Conservation (phyloP, 768 basidiomycete species). For the Saitozyma podzolica region DNA sequence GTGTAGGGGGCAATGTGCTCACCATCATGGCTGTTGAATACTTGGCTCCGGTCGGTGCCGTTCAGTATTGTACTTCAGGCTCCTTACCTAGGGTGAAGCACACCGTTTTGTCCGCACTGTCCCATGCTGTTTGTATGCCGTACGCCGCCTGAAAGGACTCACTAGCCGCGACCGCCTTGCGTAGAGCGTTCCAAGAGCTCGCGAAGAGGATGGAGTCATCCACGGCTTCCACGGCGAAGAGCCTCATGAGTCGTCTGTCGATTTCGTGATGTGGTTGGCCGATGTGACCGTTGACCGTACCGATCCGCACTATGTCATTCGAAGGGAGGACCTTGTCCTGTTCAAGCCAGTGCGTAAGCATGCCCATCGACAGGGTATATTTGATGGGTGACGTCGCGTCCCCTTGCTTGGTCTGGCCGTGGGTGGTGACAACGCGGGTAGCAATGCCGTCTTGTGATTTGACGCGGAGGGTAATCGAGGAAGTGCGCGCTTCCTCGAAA, state of each 20-base stretch:
- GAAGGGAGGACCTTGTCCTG: not conserved
- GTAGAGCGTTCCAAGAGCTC: slow-evolving; percentile 1
- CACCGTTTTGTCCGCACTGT: slow-evolving; percentile 15
- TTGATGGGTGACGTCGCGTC: slow-evolving; percentile 16
- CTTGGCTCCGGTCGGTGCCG: too few species aligned
- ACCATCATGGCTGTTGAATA: not conserved
- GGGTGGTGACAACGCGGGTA: slow-evolving; percentile 1
- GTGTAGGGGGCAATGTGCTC: not conserved
- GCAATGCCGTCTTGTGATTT: slow-evolving; percentile 25
- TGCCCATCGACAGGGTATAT: slow-evolving; percentile 21
- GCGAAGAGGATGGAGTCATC: slow-evolving; percentile 22
- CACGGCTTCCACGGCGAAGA: slow-evolving; percentile 18
- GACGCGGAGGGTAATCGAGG: slow-evolving; percentile 5
- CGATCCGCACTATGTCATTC: too few species aligned
- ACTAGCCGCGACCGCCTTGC: not conserved
- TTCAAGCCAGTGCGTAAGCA: slow-evolving; percentile 14
- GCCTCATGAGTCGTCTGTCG: not conserved
- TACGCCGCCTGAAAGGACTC: slow-evolving; percentile 22
- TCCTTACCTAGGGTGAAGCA: slow-evolving; percentile 11
- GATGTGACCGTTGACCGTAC: not conserved
- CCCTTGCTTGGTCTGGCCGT: slow-evolving; percentile 22
- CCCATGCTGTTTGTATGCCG: slow-evolving; percentile 14
- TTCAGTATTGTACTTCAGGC: not conserved
- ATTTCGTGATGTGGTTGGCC: not conserved
- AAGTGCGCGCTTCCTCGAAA: slow-evolving; percentile 15